Evolutionary conservation across 2,329 filamentous ascomycete species (phyloP).

Genomic region (Verticillium zaregamsianum): DNA sequence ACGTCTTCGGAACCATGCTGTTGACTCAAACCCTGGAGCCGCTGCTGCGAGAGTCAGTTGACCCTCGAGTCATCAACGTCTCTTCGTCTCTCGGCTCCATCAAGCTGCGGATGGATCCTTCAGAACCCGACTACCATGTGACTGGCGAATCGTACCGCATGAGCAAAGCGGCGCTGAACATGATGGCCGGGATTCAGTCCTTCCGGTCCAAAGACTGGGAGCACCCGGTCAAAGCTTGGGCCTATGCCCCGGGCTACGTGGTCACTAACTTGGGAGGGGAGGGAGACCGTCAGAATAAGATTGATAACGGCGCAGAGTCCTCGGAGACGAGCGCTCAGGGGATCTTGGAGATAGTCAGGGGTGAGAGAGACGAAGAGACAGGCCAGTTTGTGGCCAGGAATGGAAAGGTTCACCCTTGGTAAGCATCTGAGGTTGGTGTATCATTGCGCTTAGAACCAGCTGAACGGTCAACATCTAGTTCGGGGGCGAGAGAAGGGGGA

Average conservation of each 20-base stretch:
- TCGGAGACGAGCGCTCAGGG: constrained; percentile 20
- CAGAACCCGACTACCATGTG: constrained; percentile 4
- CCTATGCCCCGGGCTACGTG: constrained; percentile 28
- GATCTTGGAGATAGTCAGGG: constrained; percentile 19
- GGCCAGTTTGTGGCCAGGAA: constrained; percentile 13
- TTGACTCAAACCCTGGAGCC: constrained; percentile 25
- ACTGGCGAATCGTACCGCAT: constrained; percentile 24
- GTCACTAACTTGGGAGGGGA: constrained; percentile 26
- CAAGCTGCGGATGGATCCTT: constrained; percentile 13
- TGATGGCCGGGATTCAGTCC: constrained; percentile 25
- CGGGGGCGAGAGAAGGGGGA: too few species aligned
- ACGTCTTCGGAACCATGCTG: constrained; percentile 23
- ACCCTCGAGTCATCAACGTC: constrained; percentile 26
- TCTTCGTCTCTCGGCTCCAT: constrained; percentile 28
- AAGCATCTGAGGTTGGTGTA: background rate
- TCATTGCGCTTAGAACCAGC: too few species aligned
- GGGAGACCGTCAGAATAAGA: constrained; percentile 18
- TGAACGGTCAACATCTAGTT: too few species aligned
- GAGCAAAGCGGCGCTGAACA: constrained; percentile 32
- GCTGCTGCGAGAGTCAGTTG: constrained; percentile 22
- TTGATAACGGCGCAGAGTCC: constrained; percentile 19
- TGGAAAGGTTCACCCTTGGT: background rate
- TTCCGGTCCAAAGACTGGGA: constrained; percentile 21
- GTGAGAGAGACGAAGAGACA: constrained; percentile 21
- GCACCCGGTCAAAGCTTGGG: constrained; percentile 21